Conservation (phyloP, 768 basidiomycete genomes). For the Ramaria sp. region DNA sequence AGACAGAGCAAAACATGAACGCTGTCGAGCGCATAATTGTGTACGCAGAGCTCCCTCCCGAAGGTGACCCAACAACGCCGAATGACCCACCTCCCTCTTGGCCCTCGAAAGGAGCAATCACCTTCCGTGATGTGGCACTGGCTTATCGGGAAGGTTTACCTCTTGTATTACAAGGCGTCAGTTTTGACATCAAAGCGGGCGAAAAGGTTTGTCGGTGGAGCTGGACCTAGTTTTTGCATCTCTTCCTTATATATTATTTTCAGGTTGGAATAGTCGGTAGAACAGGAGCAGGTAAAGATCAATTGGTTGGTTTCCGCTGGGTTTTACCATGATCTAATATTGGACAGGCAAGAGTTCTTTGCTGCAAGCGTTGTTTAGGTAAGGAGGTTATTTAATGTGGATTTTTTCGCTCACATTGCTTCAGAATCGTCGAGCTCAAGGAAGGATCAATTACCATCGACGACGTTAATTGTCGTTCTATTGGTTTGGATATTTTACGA, state of each 20-base stretch:
- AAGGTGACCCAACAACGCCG: slow-evolving; percentile 31
- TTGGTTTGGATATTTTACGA: slow-evolving; percentile 47
- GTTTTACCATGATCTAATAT: not conserved
- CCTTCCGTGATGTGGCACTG: slow-evolving; percentile 45
- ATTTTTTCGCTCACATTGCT: not conserved
- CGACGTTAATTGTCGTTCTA: slow-evolving; percentile 35
- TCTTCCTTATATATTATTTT: not conserved
- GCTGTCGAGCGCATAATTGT: slow-evolving; percentile 61
- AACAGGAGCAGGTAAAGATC: slow-evolving; percentile 32
- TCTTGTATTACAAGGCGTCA: slow-evolving; percentile 49
- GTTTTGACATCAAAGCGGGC: slow-evolving; percentile 43
- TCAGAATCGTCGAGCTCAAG: slow-evolving; percentile 48
- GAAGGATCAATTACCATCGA: slow-evolving; percentile 50
- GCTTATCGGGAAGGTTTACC: slow-evolving; percentile 55
- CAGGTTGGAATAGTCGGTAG: slow-evolving; percentile 38
- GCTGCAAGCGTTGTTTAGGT: slow-evolving; percentile 47
- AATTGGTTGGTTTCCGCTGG: slow-evolving; percentile 11
- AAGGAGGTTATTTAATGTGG: slow-evolving; percentile 6
- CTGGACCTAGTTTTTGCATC: slow-evolving; percentile 14
- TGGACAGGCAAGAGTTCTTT: slow-evolving; percentile 42
- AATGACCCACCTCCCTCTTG: slow-evolving; percentile 38
- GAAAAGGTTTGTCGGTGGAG: slow-evolving; percentile 38
- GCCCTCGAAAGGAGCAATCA: slow-evolving; percentile 41
- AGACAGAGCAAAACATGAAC: slow-evolving; percentile 63
- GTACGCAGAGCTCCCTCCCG: slow-evolving; percentile 50